phyloP scores from a whole-genome alignment of 352 stramenopile genomes.

The Pythium sp. region DNA sequence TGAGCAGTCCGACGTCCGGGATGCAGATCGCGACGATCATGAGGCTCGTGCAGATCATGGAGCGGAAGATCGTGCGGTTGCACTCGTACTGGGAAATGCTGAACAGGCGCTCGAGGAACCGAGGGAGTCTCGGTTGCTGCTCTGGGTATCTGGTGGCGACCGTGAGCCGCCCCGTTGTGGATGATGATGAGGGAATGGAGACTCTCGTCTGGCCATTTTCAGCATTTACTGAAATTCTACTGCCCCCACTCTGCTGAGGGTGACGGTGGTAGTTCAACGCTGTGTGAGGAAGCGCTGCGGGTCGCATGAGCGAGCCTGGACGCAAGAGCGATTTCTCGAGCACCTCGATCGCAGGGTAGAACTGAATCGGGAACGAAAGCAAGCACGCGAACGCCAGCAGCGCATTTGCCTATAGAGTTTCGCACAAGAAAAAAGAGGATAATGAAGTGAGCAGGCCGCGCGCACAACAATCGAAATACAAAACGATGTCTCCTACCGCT shows the following conservation, averaged over 20 bases:
- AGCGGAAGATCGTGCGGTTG: constrained; percentile 76
- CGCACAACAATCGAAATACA: neutral
- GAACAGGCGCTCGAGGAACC: constrained; percentile 41
- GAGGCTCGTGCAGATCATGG: constrained; percentile 75
- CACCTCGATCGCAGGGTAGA: constrained; percentile 75
- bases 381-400: constrained; percentile 70
- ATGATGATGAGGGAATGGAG: constrained; percentile 1
- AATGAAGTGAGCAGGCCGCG: neutral
- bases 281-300: constrained; percentile 28
- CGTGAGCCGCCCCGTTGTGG: neutral
- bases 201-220: constrained; percentile 8
- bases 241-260: neutral
- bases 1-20: constrained; percentile 66
- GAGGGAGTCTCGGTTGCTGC: constrained; percentile 8
- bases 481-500: constrained; percentile 27
- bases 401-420: constrained; percentile 44
- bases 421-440: constrained; percentile 6
- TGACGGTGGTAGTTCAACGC: constrained; percentile 7
- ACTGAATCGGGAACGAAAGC: constrained; percentile 80
- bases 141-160: neutral
- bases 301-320: constrained; percentile 39
- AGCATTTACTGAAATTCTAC: neutral
- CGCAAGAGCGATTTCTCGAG: constrained; percentile 59
- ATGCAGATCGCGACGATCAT: constrained; percentile 77
- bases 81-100: constrained; percentile 69